phyloP scores from a whole-genome alignment of 106 monocot genomes.

The Vanilla planifolia region DNA sequence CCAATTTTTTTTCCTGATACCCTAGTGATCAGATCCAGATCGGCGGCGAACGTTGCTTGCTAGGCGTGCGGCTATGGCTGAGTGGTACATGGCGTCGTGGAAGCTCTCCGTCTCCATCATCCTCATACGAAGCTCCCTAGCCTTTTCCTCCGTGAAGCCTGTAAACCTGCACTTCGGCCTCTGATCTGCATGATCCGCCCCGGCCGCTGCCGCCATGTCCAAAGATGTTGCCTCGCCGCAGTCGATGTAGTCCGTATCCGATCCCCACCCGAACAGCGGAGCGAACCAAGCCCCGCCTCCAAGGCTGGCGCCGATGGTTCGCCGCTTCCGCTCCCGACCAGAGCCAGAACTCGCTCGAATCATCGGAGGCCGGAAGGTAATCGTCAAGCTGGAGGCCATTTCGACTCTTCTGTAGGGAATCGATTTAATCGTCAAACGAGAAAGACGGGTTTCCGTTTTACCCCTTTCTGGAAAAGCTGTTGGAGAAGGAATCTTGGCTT shows the following conservation, averaged over 20 bases:
- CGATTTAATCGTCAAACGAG: too few species aligned
- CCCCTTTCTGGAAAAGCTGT: background rate
- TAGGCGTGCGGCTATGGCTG: slow-evolving; percentile 83
- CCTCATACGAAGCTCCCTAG: slow-evolving; percentile 61
- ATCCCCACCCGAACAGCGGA: slow-evolving; percentile 68
- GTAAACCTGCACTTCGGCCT: background rate
- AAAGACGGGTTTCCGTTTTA: background rate
- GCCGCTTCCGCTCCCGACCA: background rate
- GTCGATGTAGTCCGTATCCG: slow-evolving; percentile 65
- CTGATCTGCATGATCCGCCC: background rate
- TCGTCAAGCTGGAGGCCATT: slow-evolving; percentile 17
- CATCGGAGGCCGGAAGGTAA: slow-evolving; percentile 25
- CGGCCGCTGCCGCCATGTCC: background rate
- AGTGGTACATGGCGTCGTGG: slow-evolving; percentile 94
- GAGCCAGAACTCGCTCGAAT: slow-evolving; percentile 22
- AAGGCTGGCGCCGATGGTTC: background rate
- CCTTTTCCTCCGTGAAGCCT: slow-evolving; percentile 84
- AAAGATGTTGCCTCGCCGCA: background rate
- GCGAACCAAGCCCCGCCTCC: slow-evolving; percentile 56
- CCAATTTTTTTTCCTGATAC: too few species aligned
- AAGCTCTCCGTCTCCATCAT: slow-evolving; percentile 63
- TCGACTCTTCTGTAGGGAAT: too few species aligned
- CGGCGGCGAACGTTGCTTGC: slow-evolving; percentile 43
- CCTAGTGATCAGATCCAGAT: background rate
- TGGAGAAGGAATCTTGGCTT: background rate